A percentile compares a stretch with the other conserved stretches of the same genome.
Evolutionary conservation across 2,329 filamentous ascomycete genomes (phyloP).

Genomic region (Paradendryphiella salina): DNA sequence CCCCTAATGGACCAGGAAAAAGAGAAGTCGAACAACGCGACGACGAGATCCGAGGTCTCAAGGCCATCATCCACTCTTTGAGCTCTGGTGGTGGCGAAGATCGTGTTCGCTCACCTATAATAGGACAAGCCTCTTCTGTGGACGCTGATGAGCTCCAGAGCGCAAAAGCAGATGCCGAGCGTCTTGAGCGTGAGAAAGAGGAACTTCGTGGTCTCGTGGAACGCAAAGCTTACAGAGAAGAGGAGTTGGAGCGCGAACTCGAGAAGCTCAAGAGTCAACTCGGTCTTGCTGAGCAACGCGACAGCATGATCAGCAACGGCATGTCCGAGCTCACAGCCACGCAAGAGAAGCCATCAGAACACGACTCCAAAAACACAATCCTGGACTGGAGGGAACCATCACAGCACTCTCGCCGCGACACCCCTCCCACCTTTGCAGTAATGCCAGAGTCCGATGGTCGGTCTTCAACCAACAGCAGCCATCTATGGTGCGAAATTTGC

Average conservation of each 20-base stretch:
- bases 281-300: conserved; percentile 51
- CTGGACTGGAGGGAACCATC: conserved; percentile 56
- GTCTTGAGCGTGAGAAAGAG: conserved; percentile 77
- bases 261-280: conserved; percentile 58
- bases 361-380: conserved; percentile 69
- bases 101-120: conserved; percentile 36
- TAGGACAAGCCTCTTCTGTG: conserved; percentile 33
- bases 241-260: conserved; percentile 83
- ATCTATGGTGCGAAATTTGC: conserved; percentile 93
- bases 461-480: conserved; percentile 65
- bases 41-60: conserved; percentile 94
- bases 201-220: conserved; percentile 76
- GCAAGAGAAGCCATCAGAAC: conserved; percentile 58
- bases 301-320: conserved; percentile 59
- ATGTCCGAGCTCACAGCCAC: conserved; percentile 53
- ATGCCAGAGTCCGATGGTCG: conserved; percentile 68
- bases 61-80: conserved; percentile 95
- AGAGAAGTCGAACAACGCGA: conserved; percentile 92
- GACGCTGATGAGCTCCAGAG: conserved; percentile 56
- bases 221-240: conserved; percentile 72
- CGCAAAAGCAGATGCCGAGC: conserved; percentile 65
- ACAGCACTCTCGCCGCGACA: conserved; percentile 29
- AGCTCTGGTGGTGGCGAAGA: conserved; percentile 65
- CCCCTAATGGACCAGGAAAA: conserved; percentile 49
- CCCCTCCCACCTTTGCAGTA: conserved; percentile 61